Base-by-base conservation (phyloP, 2,329 filamentous ascomycete genomes). In the Cyphellophora attinorum region DNA sequence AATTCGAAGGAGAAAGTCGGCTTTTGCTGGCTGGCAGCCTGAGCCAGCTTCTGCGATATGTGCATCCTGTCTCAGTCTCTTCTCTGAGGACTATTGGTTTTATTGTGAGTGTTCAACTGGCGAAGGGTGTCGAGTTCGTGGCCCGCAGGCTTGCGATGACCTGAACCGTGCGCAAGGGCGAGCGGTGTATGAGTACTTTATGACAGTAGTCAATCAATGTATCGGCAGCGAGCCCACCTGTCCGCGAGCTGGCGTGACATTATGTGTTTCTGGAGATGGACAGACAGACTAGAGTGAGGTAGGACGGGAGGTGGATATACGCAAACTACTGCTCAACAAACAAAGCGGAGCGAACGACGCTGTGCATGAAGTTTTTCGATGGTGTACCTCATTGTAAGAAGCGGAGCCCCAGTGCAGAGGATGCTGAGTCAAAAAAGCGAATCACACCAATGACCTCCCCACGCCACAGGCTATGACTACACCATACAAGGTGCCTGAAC, bases 1-100 rank as follows among this genome's bases (percentile, higher is more conserved):
- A 94, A 98, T 62, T 98, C 91, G 68, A 98, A 98, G 40, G 91
- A 98, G 70, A 95, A 95, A 56, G 86, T 91, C 38, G 88, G 81
- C 53, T 81, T 75, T 57, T 79, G 77, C 53, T 79, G 76, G 64
- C 74, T 73, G 62, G 86, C 77, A 61, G 88, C 79, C 51, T 89
- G 81, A 50, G 75, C 70, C 53, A 98, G 73, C 71, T 95, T 95
- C 52, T 91, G 78, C 49, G 81, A 84, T 71, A 98, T 89, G 65
- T 96, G 91, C 89, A 98, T 96, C 46, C 57, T 79, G 72, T 45
- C 12, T n/a, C n/a, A 16, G 14, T 18, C 27, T 34, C 29, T 29
- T 32, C 32, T 15, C 31, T 33, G 33, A 19, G 21, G 21, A 18
- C 14, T 14, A 31, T 14, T 21, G 11, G 29, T 11, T 6, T 14